phyloP scores from a whole-genome alignment of 2,329 filamentous ascomycete genomes.

The Fusarium domesticum region DNA sequence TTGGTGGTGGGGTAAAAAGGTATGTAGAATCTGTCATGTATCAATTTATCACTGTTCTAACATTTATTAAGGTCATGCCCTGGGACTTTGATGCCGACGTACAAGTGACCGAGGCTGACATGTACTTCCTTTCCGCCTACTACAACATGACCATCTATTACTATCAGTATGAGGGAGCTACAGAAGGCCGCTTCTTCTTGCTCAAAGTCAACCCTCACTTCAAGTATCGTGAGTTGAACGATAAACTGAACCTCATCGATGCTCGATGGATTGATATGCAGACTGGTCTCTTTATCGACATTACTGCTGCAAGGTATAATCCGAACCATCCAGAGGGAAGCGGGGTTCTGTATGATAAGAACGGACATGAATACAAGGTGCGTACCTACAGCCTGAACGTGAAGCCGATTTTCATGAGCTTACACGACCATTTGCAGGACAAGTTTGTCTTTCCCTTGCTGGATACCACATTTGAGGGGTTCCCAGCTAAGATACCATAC shows the following conservation, averaged over 20 bases:
- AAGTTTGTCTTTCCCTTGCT: constrained; percentile 65
- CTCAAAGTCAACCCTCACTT: constrained; percentile 49
- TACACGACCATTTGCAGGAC: constrained; percentile 35
- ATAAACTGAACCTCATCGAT: constrained; percentile 45
- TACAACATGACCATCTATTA: constrained; percentile 59
- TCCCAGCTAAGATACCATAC: constrained; percentile 63
- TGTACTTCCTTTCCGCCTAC: constrained; percentile 62
- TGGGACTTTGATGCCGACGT: constrained; percentile 79
- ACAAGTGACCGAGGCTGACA: constrained; percentile 64
- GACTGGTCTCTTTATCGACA: constrained; percentile 49
- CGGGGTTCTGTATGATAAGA: constrained; percentile 50
- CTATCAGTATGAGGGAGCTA: constrained; percentile 39
- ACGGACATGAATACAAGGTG: constrained; percentile 49
- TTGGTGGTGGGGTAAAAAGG: constrained; percentile 77
- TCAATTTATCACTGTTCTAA: neutral
- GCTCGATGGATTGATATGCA: constrained; percentile 48
- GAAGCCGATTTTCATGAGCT: neutral
- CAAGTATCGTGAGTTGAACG: constrained; percentile 36
- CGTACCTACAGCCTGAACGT: constrained; percentile 1
- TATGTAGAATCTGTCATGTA: constrained; percentile 19
- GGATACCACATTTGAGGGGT: constrained; percentile 66
- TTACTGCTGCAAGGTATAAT: constrained; percentile 50
- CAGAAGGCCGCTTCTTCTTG: constrained; percentile 42
- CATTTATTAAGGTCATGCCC: constrained; percentile 68
- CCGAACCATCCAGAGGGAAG: constrained; percentile 41